Base-by-base conservation (phyloP, 2,329 filamentous ascomycete species). In the Xylariaceae sp. region DNA sequence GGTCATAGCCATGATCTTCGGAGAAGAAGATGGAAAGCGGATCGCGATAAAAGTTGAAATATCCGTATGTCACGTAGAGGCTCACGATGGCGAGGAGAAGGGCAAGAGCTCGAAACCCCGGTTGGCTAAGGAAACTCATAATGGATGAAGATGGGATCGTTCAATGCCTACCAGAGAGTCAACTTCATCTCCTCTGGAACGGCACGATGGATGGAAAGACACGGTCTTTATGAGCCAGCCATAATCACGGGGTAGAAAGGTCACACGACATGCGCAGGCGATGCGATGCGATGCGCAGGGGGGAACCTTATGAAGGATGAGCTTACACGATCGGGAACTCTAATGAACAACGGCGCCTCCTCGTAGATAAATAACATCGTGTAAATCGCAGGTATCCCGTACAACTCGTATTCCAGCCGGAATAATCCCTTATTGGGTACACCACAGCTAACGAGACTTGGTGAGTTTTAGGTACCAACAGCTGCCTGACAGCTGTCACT, bases 1-100 rank as follows among this genome's bases (percentile, higher is more conserved):
- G 67, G 34, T 71, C 68, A 61, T 67, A 71, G 57, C 69, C 70
- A 67, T 71, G 70, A 13, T 65, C 37, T 51, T 69, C 66, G 35
- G 70, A 72, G 63, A 71, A 72, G 61, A 72, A 72, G 15, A 72
- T 68, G 48, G 70, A 72, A 5, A 72, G 62, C 2, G 70, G 70
- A 49, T 72, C 70, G 62, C 69, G 70, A 58, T 72, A 72, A 62
- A 72, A 72, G 60, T 66, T 62, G 51, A 67, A 54, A 17, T 64
- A 68, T n/a, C 69, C 70, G 59, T 71, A 72, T 48, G 68, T 58
- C n/a, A 61, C 58, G 59, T 72, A 72, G 53, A 70, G 55, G 39
- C 53, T 58, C 34, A 69, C 62, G 59, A 71, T 34, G 9, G 56
- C 23, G n/a, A 67, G 6, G 51, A 71, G 68, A 7, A 71, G 44